Evolutionary conservation across 371 early-diverging fungal species (phyloP).

Genomic region (Apophysomyces elegans): DNA sequence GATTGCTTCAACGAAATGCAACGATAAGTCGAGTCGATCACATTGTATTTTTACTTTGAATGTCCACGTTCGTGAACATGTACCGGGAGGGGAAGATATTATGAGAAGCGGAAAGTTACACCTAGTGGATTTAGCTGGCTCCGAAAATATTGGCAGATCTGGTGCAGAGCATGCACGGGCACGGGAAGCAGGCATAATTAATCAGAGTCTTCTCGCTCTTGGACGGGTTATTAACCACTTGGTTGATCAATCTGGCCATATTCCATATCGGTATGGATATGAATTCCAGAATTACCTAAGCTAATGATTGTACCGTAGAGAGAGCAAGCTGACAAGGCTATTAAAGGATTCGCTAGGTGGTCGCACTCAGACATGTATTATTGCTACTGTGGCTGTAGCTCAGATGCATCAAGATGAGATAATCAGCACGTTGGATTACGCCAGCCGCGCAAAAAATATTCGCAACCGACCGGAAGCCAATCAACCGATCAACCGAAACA

Average conservation of each 20-base stretch:
- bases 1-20: conserved; percentile 89
- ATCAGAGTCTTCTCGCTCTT: conserved; percentile 88
- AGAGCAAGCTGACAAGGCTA: conserved; percentile 94
- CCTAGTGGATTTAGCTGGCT: conserved; percentile 98
- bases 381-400: conserved; percentile 91
- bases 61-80: conserved; percentile 80
- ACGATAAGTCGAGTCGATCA: conserved; percentile 87
- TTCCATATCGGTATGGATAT: conserved; percentile 81
- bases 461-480: conserved; percentile 92
- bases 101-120: conserved; percentile 91
- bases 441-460: conserved; percentile 93
- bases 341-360: conserved; percentile 97
- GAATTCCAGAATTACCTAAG: not conserved
- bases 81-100: conserved; percentile 80
- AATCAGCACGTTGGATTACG: conserved; percentile 93
- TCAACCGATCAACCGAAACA: conserved; percentile 79
- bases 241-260: conserved; percentile 77
- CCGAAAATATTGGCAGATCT: conserved; percentile 91
- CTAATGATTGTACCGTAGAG: conserved; percentile 38
- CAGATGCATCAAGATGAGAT: conserved; percentile 85
- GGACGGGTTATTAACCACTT: conserved; percentile 94
- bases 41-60: conserved; percentile 95
- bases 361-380: conserved; percentile 92
- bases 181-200: conserved; percentile 92
- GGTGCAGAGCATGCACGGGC: conserved; percentile 89